Evolutionary conservation across 1,284 basidiomycete species (phyloP), one percentile per base, ranked within the genome.

Genomic region (Phellopilus nigrolimitatus): DNA sequence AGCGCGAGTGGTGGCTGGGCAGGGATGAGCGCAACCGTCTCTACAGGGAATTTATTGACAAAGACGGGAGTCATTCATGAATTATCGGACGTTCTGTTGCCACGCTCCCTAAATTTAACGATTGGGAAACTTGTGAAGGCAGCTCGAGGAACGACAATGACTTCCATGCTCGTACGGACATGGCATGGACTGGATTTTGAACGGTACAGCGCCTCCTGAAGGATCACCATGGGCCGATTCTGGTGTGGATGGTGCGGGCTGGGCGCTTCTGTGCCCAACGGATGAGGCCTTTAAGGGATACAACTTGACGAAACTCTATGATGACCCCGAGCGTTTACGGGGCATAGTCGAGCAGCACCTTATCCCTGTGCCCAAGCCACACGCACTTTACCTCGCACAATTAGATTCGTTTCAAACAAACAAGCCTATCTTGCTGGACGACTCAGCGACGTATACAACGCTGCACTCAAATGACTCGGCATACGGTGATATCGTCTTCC

Each of bases 51-150:
- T 64, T 71, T 82, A 31, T 77, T 92, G 48, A 95, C 95, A 0
- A 75, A 82, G 57, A 97, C 95, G 1, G 95, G 97, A 10, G 91
- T 90, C 17, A 79, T 98, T 41, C 95, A 99, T 65, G 85, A 92
- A 60, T 73, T 98, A 49, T 82, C 85, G 10, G 91, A 95, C 64
- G 80, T 99, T 30, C 75, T 95, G 59, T 79, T 98, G 40, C 97
- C 97, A 12, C 80, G 92, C n/a, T 84, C 87, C 3, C 81, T 98
- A 21, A 73, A 90, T 41, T 72, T 99, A 49, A 92, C 86, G 3
- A 74, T 95, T 22, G 86, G 81, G n/a, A 97, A 97, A 67, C 77
- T 99, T 17, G 77, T 95, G 59, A 84, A 82, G 59, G 95, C 95
- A 0, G 90, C 90, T 6, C 90, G 91, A 64, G 88, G 82, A 41